Evolutionary conservation across 1,284 basidiomycete genomes (phyloP).

Genomic region (Sutorius eximius): DNA sequence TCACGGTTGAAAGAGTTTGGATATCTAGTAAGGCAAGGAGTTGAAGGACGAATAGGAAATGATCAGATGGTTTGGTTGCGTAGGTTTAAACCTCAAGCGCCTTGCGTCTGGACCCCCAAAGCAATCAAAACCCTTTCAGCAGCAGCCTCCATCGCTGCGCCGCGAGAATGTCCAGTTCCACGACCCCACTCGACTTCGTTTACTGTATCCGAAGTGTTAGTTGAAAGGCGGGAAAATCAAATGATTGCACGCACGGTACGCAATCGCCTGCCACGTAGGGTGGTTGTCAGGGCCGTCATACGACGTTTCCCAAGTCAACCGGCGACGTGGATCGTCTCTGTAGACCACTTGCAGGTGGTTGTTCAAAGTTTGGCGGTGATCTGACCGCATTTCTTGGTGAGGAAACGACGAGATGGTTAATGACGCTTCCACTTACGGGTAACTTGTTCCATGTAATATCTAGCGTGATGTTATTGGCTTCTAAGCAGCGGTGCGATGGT

Average conservation of each 20-base stretch:
- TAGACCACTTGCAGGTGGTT: conserved; percentile 24
- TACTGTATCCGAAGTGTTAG: conserved; percentile 18
- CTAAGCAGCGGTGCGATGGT: background rate
- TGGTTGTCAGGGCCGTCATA: conserved; percentile 22
- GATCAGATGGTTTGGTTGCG: background rate
- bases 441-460: conserved; percentile 11
- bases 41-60: background rate
- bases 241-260: conserved; percentile 21
- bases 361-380: conserved; percentile 26
- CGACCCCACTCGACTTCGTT: conserved; percentile 31
- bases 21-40: background rate
- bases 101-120: conserved; percentile 1
- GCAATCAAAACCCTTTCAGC: conserved; percentile 22
- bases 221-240: background rate
- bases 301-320: conserved; percentile 25
- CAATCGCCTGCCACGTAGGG: conserved; percentile 30
- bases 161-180: conserved; percentile 21
- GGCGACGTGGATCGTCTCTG: conserved; percentile 15
- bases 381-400: conserved; percentile 13
- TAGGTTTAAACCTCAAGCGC: background rate
- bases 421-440: conserved; percentile 14
- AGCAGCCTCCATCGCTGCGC: conserved; percentile 28
- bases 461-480: background rate
- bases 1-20: background rate
- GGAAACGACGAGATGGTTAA: background rate